A percentile compares a stretch with the other conserved stretches of the same genome.
These are phyloP conservation scores for Stagonosporopsis vannaccii DNA, from an alignment of 2,329 filamentous ascomycete genomes.

Conservation along the genomic window DNA sequence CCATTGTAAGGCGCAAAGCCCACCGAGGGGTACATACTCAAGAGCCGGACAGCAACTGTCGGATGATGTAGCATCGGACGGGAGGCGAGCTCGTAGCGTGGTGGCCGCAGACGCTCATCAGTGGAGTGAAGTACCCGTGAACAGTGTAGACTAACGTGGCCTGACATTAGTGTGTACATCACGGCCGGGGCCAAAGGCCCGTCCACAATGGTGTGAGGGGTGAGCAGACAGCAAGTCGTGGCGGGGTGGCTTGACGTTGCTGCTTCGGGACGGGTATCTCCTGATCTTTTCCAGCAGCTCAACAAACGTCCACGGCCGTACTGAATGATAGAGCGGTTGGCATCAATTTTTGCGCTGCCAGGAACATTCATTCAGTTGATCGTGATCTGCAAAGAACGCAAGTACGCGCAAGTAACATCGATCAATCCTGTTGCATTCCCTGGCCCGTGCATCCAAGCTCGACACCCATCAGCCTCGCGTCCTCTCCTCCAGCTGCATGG, in stretches of 20 bases:
- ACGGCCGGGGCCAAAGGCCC: constrained; percentile 18
- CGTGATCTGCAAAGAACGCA: constrained; percentile 8
- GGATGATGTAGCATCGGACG: constrained; percentile 45
- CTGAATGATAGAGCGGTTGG: neutral
- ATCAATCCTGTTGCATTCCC: neutral
- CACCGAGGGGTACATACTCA: constrained; percentile 31
- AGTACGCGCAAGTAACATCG: constrained; percentile 6
- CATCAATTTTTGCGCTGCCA: neutral
- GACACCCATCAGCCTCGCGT: constrained; percentile 3
- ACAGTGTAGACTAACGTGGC: constrained; percentile 20
- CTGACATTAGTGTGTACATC: constrained; percentile 28
- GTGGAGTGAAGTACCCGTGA: constrained; percentile 16
- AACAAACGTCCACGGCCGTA: constrained; percentile 5
- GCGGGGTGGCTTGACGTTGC: constrained; percentile 32
- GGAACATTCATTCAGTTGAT: constrained; percentile 4
- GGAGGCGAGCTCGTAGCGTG: constrained; percentile 33
- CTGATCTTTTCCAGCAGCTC: constrained; percentile 28
- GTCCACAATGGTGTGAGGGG: constrained; percentile 36
- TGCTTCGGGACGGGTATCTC: constrained; percentile 28
- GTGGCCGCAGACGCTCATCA: constrained; percentile 18
- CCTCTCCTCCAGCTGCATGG: constrained; percentile 7
- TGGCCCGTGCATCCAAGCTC: constrained; percentile 7
- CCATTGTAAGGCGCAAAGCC: constrained; percentile 22
- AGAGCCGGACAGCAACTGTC: constrained; percentile 30
- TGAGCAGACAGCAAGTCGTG: constrained; percentile 17